phyloP scores from a whole-genome alignment of 495 filamentous ascomycete genomes.

The Podospora sp. region DNA sequence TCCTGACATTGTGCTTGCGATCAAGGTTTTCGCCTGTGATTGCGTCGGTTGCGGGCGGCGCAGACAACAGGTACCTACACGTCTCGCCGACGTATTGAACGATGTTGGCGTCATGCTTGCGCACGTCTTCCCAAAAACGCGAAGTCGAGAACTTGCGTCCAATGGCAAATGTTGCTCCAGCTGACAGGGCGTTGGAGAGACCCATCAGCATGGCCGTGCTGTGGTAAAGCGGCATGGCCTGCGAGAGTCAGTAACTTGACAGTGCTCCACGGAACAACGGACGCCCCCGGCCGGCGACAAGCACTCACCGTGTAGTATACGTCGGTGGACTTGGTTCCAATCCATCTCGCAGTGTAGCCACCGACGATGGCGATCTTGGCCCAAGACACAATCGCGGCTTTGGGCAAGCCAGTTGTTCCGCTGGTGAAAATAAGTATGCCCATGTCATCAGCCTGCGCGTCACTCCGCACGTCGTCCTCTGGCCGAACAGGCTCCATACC shows the following conservation, averaged over 20 bases:
- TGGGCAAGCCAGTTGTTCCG: conserved; percentile 90
- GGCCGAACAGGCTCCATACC: conserved; percentile 61
- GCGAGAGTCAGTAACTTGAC: conserved; percentile 15
- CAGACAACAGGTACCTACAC: conserved; percentile 82
- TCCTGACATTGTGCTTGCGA: conserved; percentile 70
- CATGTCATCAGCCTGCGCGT: conserved; percentile 58
- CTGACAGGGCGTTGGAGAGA: conserved; percentile 59
- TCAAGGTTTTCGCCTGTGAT: conserved; percentile 73
- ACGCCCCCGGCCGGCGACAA: not conserved
- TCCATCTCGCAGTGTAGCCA: conserved; percentile 59
- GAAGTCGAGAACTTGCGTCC: conserved; percentile 80
- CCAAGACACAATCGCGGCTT: conserved; percentile 85
- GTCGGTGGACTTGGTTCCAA: conserved; percentile 61
- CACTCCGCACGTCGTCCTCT: conserved; percentile 61
- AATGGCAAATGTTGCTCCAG: conserved; percentile 67
- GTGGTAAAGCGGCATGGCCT: conserved; percentile 96
- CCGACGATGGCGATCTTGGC: conserved; percentile 60
- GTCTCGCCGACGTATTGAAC: conserved; percentile 98
- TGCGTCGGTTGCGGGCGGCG: conserved; percentile 64
- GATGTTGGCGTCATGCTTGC: conserved; percentile 70
- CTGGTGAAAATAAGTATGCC: conserved; percentile 81
- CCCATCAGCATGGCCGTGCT: conserved; percentile 77
- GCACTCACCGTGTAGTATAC: conserved; percentile 73
- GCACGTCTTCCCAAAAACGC: conserved; percentile 81
- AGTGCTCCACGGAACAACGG: too few relatives aligned